Percentiles rank a stretch among this genome's conserved stretches.
These are phyloP conservation scores for Talaromyces sp. DNA, from an alignment of 2,329 filamentous ascomycete genomes.

Conservation along the genomic window DNA sequence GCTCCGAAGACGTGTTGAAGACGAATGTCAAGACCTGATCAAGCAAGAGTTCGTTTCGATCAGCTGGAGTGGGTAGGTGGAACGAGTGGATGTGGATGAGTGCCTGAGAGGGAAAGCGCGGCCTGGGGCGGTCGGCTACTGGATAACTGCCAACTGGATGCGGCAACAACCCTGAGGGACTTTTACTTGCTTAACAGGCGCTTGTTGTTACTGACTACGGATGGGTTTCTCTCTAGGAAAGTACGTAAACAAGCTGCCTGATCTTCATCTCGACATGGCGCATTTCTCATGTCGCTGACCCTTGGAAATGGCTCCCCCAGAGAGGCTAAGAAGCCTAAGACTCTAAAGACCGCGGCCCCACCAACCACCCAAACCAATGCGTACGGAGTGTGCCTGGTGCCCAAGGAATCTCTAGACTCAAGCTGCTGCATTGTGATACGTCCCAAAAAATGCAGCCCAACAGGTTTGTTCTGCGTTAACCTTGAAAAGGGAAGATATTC, in stretches of 20 bases:
- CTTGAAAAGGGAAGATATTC: background rate
- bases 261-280: background rate
- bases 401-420: background rate
- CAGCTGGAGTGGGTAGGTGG: background rate
- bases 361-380: background rate
- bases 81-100: background rate
- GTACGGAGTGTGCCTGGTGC: background rate
- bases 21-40: background rate
- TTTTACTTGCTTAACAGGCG: background rate
- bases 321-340: background rate
- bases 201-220: background rate
- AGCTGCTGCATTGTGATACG: background rate
- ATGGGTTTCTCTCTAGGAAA: background rate
- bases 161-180: background rate
- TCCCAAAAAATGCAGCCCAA: background rate
- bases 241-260: background rate
- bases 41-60: background rate
- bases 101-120: background rate
- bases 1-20: background rate
- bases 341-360: background rate
- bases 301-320: slow-evolving; percentile 2
- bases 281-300: background rate
- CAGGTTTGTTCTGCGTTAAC: background rate
- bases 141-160: background rate
- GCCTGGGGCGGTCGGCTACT: background rate